These are phyloP conservation scores for Curvularia spicifera DNA, from an alignment of 2,329 filamentous ascomycete genomes.

Conservation along the genomic window DNA sequence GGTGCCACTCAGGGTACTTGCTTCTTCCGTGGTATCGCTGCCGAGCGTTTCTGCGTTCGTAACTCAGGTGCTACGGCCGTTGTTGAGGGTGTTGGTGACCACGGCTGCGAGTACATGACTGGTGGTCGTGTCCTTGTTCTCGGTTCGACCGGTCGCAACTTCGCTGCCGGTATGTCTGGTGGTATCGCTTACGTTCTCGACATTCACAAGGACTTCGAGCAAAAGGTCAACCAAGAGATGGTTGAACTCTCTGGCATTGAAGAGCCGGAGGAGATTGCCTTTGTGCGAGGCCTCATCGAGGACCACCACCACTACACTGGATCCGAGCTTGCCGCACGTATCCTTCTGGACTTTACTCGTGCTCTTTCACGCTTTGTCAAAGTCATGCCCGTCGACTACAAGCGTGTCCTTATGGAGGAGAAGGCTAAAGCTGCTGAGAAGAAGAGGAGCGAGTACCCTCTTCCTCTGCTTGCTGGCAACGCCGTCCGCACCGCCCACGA, in stretches of 20 bases:
- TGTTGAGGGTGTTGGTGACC: constrained; percentile 94
- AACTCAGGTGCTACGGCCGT: constrained; percentile 97
- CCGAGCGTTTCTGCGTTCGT: constrained; percentile 93
- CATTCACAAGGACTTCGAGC: constrained; percentile 84
- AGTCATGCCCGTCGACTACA: constrained; percentile 93
- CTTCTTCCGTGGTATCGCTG: constrained; percentile 96
- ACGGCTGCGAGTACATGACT: constrained; percentile 99
- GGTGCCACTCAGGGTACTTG: constrained; percentile 89
- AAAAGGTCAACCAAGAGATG: constrained; percentile 97
- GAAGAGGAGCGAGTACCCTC: constrained; percentile 81
- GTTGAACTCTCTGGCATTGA: constrained; percentile 86
- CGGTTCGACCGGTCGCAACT: constrained; percentile 91
- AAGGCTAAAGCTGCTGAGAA: constrained; percentile 83
- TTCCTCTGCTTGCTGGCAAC: constrained; percentile 76
- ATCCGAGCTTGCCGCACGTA: constrained; percentile 89
- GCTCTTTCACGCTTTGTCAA: constrained; percentile 91
- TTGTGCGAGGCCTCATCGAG: constrained; percentile 87
- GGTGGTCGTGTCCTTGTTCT: constrained; percentile 88
- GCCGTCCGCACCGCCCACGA: constrained; percentile 61
- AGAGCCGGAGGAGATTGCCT: constrained; percentile 87
- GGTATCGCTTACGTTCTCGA: constrained; percentile 96
- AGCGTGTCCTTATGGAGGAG: constrained; percentile 87
- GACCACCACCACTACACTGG: constrained; percentile 98
- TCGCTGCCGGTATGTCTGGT: constrained; percentile 97
- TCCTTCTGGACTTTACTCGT: constrained; percentile 93